Evolutionary conservation across 2,329 filamentous ascomycete species (phyloP).

Genomic region (Colletotrichum chrysophilum): DNA sequence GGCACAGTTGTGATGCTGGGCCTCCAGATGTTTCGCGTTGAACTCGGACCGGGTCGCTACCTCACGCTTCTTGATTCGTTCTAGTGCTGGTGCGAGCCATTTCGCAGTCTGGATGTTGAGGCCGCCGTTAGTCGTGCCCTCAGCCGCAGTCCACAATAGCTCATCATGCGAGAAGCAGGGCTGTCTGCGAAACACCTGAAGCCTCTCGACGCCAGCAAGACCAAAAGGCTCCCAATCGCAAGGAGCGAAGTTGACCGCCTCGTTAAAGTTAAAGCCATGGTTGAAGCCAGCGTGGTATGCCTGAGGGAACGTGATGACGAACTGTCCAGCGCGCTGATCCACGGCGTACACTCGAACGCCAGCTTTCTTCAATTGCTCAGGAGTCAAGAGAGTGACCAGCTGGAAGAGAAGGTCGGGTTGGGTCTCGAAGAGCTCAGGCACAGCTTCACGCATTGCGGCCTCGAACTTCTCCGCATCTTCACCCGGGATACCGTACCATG

Average conservation of each 20-base stretch:
- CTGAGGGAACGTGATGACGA: conserved; percentile 95
- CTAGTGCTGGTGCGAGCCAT: conserved; percentile 89
- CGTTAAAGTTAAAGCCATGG: conserved; percentile 98
- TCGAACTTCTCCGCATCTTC: conserved; percentile 96
- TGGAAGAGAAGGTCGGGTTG: conserved; percentile 97
- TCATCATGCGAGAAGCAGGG: conserved; percentile 99
- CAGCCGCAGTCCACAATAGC: conserved; percentile 86
- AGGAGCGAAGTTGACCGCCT: conserved; percentile 97
- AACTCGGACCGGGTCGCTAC: conserved; percentile 71
- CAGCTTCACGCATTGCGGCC: conserved; percentile 90
- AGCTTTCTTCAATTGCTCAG: conserved; percentile 90
- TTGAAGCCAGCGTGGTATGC: conserved; percentile 99
- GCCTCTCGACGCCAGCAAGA: conserved; percentile 80
- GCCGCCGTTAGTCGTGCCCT: conserved; percentile 69
- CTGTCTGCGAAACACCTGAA: conserved; percentile 87
- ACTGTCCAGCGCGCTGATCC: conserved; percentile 95
- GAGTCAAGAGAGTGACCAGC: conserved; percentile 92
- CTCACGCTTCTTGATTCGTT: conserved; percentile 79
- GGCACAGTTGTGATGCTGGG: conserved; percentile 58
- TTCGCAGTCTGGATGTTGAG: conserved; percentile 87
- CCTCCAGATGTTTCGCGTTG: conserved; percentile 65
- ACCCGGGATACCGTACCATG: conserved; percentile 97
- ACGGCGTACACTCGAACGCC: conserved; percentile 92
- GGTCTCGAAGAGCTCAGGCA: conserved; percentile 95
- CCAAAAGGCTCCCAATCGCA: conserved; percentile 95